Evolutionary conservation across 129 eudicot species (phyloP).

Genomic region (Saussurea involucrata): DNA sequence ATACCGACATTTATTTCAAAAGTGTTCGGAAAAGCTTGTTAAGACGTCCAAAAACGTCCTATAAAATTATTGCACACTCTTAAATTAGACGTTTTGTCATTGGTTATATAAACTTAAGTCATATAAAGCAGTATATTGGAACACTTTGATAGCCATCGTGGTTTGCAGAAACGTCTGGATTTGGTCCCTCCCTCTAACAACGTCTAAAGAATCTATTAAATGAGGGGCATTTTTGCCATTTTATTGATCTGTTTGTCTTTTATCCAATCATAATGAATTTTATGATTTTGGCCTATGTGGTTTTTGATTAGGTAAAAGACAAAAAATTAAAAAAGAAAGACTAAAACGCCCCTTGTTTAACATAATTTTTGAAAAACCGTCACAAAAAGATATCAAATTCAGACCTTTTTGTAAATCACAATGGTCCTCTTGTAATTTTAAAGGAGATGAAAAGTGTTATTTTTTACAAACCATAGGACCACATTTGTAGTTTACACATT

Average conservation of each 20-base stretch:
- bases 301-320: not conserved
- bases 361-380: not conserved
- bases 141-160: not conserved
- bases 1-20: no score
- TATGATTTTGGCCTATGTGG: not conserved
- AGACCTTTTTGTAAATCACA: not conserved
- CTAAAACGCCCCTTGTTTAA: not conserved
- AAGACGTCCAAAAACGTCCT: no score
- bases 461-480: not conserved
- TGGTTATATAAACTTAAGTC: no score
- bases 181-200: not conserved
- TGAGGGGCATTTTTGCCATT: not conserved
- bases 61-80: no score
- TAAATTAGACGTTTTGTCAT: no score
- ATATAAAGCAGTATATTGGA: no score
- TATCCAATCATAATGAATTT: not conserved
- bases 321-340: not conserved
- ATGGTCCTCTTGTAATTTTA: not conserved
- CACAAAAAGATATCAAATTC: not conserved
- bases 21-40: no score
- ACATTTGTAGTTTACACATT: not conserved
- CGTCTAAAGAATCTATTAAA: not conserved
- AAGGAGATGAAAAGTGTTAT: not conserved
- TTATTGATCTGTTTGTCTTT: not conserved
- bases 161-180: not conserved